A percentile compares a stretch with the other conserved stretches of the same genome.
phyloP scores from a whole-genome alignment of 1,284 basidiomycete species.

The Xerocomus minutiporus region DNA sequence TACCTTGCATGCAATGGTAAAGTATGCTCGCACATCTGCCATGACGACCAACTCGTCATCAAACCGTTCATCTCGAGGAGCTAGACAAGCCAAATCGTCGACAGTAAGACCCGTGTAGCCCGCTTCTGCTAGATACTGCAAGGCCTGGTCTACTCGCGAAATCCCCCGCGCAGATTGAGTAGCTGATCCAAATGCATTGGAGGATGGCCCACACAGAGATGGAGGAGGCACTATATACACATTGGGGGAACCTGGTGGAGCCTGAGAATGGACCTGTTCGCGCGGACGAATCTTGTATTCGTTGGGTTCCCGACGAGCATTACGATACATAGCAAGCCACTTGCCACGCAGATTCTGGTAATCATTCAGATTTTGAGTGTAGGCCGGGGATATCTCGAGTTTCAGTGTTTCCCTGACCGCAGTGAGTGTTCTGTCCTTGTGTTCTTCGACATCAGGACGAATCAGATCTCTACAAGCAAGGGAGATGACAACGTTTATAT shows the following conservation, averaged over 20 bases:
- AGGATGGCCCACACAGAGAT: no score
- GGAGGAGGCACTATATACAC: no score
- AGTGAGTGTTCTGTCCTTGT: constrained; percentile 8
- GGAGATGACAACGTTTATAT: not conserved
- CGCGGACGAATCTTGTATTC: not conserved
- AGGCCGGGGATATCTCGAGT: constrained; percentile 28
- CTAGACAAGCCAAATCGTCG: constrained; percentile 19
- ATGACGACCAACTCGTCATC: constrained; percentile 45
- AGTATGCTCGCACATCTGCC: constrained; percentile 50
- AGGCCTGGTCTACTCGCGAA: constrained; percentile 8
- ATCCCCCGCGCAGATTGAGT: no score
- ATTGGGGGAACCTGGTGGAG: no score
- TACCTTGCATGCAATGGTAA: constrained; percentile 46
- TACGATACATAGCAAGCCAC: constrained; percentile 21
- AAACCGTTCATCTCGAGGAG: constrained; percentile 20
- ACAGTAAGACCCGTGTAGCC: constrained; percentile 20
- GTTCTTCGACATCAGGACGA: constrained; percentile 18
- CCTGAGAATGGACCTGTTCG: no score
- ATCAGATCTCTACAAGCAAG: constrained; percentile 19
- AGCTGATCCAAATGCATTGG: no score
- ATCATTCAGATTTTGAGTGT: constrained; percentile 35
- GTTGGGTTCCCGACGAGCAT: constrained; percentile 7
- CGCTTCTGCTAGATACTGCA: constrained; percentile 15
- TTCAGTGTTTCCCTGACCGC: constrained; percentile 23
- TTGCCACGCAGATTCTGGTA: constrained; percentile 14